These are phyloP conservation scores for Pholiota conissans DNA, from an alignment of 768 basidiomycete genomes.

Conservation along the genomic window DNA sequence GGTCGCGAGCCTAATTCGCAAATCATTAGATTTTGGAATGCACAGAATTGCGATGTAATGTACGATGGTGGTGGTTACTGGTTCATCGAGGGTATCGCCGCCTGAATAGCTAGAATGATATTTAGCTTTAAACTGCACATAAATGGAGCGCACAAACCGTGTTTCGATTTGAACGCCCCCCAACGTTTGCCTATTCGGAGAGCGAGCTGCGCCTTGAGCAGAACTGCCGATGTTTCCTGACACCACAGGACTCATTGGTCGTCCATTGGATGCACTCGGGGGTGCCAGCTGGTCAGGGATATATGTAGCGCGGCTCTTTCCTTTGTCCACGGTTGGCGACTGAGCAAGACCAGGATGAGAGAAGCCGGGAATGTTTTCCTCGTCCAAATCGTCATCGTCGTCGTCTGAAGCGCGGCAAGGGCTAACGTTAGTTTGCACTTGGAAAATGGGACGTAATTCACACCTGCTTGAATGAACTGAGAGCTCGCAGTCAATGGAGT, in stretches of 20 bases:
- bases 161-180: slow-evolving; percentile 91
- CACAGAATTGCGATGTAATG: slow-evolving; percentile 22
- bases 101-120: slow-evolving; percentile 63
- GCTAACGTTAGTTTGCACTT: slow-evolving; percentile 1
- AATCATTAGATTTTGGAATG: background rate
- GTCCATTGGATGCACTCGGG: slow-evolving; percentile 34
- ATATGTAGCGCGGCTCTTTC: slow-evolving; percentile 61
- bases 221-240: slow-evolving; percentile 75
- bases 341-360: slow-evolving; percentile 56
- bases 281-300: slow-evolving; percentile 53
- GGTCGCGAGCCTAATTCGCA: slow-evolving; percentile 70
- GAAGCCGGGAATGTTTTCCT: slow-evolving; percentile 80
- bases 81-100: slow-evolving; percentile 89
- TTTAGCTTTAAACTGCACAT: background rate
- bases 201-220: slow-evolving; percentile 34
- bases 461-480: slow-evolving; percentile 82
- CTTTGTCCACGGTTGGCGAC: slow-evolving; percentile 58
- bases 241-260: slow-evolving; percentile 37
- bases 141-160: slow-evolving; percentile 48
- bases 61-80: slow-evolving; percentile 86
- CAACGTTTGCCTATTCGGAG: slow-evolving; percentile 58
- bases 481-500: slow-evolving; percentile 63
- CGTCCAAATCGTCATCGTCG: slow-evolving; percentile 82
- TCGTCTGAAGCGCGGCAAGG: slow-evolving; percentile 37
- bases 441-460: background rate